These are phyloP conservation scores for Populus tomentosa DNA, from an alignment of 441 rosid genomes.

Conservation along the genomic window DNA sequence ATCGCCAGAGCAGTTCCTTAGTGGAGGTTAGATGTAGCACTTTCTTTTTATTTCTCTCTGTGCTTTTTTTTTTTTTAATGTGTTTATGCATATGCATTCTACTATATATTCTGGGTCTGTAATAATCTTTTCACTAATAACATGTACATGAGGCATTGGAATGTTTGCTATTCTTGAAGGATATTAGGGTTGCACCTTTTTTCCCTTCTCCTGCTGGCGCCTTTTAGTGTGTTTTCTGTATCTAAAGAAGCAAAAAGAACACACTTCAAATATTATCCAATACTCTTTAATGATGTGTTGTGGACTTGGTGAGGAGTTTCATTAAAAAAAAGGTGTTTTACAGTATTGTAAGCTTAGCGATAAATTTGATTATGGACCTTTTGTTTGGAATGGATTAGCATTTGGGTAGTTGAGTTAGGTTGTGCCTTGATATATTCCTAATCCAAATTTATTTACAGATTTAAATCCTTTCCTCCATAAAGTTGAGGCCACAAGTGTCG, in stretches of 20 bases:
- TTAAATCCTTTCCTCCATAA: too few relatives aligned
- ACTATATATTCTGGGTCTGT: neutral
- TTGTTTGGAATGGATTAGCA: neutral
- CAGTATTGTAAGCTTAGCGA: neutral
- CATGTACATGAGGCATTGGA: neutral
- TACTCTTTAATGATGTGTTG: neutral
- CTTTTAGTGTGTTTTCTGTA: neutral
- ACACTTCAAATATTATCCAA: neutral
- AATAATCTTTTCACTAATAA: neutral
- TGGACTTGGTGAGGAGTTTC: neutral
- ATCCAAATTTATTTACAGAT: neutral
- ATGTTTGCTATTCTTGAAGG: neutral
- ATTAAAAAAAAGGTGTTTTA: neutral
- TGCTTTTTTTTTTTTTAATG: neutral
- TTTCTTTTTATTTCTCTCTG: neutral
- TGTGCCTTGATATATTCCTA: neutral
- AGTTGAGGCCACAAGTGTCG: too few relatives aligned
- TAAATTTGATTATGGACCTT: neutral
- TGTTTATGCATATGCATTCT: neutral
- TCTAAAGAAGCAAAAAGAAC: neutral
- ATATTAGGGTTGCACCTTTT: neutral
- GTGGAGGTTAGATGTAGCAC: constrained; percentile 51
- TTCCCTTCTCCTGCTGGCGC: neutral
- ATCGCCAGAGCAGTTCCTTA: constrained; percentile 73
- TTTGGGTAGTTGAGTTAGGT: neutral